Evolutionary conservation across 2,329 filamentous ascomycete species (phyloP).

Genomic region (Aspergillus sp.): DNA sequence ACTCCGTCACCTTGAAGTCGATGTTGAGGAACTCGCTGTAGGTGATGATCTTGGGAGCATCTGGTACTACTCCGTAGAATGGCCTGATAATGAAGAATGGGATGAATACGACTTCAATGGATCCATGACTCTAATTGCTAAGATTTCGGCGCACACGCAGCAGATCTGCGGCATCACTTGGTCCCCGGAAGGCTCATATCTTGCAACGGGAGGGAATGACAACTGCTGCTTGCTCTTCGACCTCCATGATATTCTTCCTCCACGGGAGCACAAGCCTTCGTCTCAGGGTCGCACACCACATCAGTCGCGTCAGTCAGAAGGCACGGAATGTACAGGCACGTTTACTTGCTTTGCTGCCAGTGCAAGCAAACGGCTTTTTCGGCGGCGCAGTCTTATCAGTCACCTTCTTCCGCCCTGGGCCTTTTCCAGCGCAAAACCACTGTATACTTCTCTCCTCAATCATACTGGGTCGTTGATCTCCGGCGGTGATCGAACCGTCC

Average conservation of each 20-base stretch:
- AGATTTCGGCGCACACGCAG: conserved; percentile 77
- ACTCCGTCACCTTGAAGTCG: conserved; percentile 53
- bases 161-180: conserved; percentile 93
- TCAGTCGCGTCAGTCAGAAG: conserved; percentile 15
- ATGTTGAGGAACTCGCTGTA: conserved; percentile 81
- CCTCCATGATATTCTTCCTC: conserved; percentile 56
- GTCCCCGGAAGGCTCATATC: conserved; percentile 72
- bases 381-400: conserved; percentile 25
- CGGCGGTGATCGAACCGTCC: conserved; percentile 44
- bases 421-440: conserved; percentile 19
- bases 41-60: conserved; percentile 81
- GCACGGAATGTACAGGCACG: conserved; percentile 18
- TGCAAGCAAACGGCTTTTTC: conserved; percentile 25
- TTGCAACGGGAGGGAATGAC: conserved; percentile 91
- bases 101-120: conserved; percentile 76
- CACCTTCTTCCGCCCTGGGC: conserved; percentile 33
- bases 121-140: conserved; percentile 73
- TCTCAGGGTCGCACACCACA: conserved; percentile 13
- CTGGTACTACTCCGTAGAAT: conserved; percentile 89
- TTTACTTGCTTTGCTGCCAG: conserved; percentile 27
- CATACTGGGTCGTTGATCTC: conserved; percentile 33
- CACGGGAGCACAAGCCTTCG: conserved; percentile 16
- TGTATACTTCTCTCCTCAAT: conserved; percentile 26
- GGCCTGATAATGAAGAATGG: conserved; percentile 61
- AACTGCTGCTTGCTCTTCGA: conserved; percentile 85